phyloP scores from a whole-genome alignment of 306 rosid genomes.

The Cotoneaster glaucophyllus region DNA sequence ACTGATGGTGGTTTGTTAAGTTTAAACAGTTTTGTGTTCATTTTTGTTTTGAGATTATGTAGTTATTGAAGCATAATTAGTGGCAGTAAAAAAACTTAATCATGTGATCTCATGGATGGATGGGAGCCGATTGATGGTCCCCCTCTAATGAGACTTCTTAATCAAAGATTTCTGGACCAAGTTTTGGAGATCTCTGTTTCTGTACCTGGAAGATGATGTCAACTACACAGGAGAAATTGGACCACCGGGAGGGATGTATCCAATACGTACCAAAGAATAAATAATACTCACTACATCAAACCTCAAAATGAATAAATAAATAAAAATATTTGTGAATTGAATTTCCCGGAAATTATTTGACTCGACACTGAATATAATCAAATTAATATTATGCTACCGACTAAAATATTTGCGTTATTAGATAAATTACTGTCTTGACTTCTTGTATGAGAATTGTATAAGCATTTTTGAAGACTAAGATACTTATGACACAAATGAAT shows the following conservation, averaged over 20 bases:
- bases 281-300: not conserved
- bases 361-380: too few species aligned
- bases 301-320: not conserved
- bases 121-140: constrained; percentile 24
- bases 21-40: not conserved
- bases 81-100: not conserved
- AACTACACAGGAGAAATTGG: constrained; percentile 25
- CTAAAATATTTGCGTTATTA: too few species aligned
- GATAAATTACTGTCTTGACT: too few species aligned
- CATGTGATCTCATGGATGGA: not conserved
- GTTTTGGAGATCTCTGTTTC: constrained; percentile 16
- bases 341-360: too few species aligned
- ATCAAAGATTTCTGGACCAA: constrained; percentile 29
- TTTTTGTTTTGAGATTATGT: not conserved
- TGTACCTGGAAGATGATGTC: constrained; percentile 27
- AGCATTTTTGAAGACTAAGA: not conserved
- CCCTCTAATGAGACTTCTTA: constrained; percentile 16
- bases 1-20: not conserved
- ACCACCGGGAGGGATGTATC: constrained; percentile 11
- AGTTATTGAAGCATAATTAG: not conserved
- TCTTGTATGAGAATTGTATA: too few species aligned
- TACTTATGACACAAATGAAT: not conserved
- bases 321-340: not conserved
- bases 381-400: too few species aligned
- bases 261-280: not conserved